Conservation (phyloP, 2,329 filamentous ascomycete species). For the Chaetomiaceae sp. region DNA sequence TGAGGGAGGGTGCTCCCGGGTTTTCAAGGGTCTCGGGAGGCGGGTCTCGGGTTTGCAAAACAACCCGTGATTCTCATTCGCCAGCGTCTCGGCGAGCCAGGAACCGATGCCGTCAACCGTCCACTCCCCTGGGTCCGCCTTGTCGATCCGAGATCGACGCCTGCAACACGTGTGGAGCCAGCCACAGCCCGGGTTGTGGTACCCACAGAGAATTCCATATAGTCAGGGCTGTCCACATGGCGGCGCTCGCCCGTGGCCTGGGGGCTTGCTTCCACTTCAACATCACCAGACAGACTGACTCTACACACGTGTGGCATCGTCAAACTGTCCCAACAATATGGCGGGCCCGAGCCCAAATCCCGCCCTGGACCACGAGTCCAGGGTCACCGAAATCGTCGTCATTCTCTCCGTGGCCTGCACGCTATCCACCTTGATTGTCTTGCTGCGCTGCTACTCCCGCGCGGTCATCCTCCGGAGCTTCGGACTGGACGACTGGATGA, state of each 20-base stretch:
- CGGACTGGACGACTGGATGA: constrained; percentile 19
- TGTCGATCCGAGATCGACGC: constrained; percentile 5
- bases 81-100: neutral
- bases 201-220: neutral
- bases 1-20: too few relatives aligned
- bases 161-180: neutral
- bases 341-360: constrained; percentile 13
- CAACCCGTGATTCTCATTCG: neutral
- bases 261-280: neutral
- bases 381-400: constrained; percentile 14
- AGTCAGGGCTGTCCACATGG: neutral
- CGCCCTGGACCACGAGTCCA: constrained; percentile 16
- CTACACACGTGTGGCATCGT: too few relatives aligned
- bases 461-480: constrained; percentile 18
- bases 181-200: neutral
- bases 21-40: too few relatives aligned
- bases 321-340: constrained; percentile 11
- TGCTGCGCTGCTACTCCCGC: constrained; percentile 18
- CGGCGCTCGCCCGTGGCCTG: neutral
- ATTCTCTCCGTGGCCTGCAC: constrained; percentile 16
- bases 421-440: constrained; percentile 16
- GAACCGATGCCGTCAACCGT: neutral
- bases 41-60: too few relatives aligned
- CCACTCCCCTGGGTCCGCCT: neutral
- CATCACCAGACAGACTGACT: too few relatives aligned